These are phyloP conservation scores for Rugiboletus extremiorientalis DNA, from an alignment of 1,284 basidiomycete species.

Conservation along the genomic window DNA sequence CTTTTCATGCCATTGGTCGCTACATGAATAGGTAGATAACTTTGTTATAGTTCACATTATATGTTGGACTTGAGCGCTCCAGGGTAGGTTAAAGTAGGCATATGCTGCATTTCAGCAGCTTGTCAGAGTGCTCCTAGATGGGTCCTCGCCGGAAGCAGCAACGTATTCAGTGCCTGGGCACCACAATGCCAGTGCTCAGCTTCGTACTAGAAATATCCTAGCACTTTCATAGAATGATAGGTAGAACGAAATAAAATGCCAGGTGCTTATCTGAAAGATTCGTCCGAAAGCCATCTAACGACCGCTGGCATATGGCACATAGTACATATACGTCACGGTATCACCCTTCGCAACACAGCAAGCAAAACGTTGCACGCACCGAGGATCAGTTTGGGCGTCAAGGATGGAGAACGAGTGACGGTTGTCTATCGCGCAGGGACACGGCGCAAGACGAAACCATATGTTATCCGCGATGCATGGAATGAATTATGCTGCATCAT, in stretches of 20 bases:
- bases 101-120: neutral
- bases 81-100: conserved; percentile 8
- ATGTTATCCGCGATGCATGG: no score
- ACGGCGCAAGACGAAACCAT: no score
- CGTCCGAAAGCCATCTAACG: neutral
- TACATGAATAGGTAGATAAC: conserved; percentile 16
- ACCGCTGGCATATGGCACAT: no score
- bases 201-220: neutral
- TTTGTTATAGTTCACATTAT: conserved; percentile 32
- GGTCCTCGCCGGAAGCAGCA: neutral
- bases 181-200: neutral
- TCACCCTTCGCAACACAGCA: neutral
- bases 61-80: conserved; percentile 10
- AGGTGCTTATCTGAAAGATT: neutral
- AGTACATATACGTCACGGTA: no score
- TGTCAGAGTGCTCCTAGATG: neutral
- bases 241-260: neutral
- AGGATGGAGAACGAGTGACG: no score
- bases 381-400: no score
- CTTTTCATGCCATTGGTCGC: conserved; percentile 15
- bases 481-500: neutral
- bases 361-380: no score
- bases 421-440: no score
- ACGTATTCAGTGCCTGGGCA: neutral
- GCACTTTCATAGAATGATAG: neutral